Evolutionary conservation across 2,329 filamentous ascomycete genomes (phyloP), one percentile per base, ranked within the genome.

Genomic region (Exophiala oligosperma): DNA sequence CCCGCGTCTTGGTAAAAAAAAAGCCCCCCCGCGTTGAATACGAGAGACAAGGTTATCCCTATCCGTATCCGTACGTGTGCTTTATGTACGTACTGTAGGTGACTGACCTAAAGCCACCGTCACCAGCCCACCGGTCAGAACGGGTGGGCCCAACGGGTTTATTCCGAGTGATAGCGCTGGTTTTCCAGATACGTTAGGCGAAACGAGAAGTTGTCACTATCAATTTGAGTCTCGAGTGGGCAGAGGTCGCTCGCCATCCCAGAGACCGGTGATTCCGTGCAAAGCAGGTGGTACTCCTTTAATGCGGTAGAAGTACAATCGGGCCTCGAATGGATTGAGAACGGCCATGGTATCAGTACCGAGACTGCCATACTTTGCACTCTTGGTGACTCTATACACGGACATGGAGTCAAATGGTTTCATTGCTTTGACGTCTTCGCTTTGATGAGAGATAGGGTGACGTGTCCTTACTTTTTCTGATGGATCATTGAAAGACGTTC

Each of bases 271-370:
- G 24, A 67, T 54, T 4, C 41, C 24, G 17, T 17, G 53, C 64
- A 67, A 2, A 67, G 48, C 1, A 52, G 38, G 21, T 53, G 41
- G 50, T 90, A 91, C 53, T 89, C 80, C 0, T 72, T 57, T 44
- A 77, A 82, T 0, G 75, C 78, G 0, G 68, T 69, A 8, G 17
- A 90, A 74, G 63, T 90, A 91, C 0, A 90, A 75, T 54, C 88
- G 85, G 0, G 88, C 88, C 0, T 88, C 76, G 54, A 91, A 90
- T 0, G 91, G 71, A 44, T 88, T 87, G 0, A 91, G 76, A 56
- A 83, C 76, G 0, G 76, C 71, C 0, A 73, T 68, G 0, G 82
- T 66, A 0, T 55, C 67, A 8, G 64, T 68, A 11, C 63, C 66
- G 3, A 69, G 55, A 6, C 28, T 35, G 0, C 48, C 59, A 21